Conservation (phyloP, 176 grass and related monocot genomes). For the Ensete glaucum region DNA sequence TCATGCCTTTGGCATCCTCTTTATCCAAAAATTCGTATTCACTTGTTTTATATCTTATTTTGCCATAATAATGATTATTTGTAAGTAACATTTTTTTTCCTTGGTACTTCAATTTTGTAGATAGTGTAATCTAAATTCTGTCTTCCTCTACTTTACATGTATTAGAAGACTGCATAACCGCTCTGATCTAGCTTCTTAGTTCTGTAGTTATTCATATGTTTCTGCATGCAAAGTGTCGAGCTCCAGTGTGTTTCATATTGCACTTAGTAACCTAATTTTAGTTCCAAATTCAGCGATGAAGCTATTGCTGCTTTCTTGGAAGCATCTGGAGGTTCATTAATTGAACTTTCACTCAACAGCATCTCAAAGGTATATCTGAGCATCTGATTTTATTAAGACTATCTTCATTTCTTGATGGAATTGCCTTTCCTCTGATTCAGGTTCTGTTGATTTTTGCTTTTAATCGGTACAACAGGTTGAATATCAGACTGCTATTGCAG, state of each 20-base stretch:
- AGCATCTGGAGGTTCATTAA: slow-evolving; percentile 3
- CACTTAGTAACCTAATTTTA: not conserved
- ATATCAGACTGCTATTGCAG: not conserved
- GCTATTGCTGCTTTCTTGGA: slow-evolving; percentile 12
- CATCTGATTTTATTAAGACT: not conserved
- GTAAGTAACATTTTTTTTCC: too few species aligned
- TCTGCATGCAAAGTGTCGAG: not conserved
- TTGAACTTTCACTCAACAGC: slow-evolving; percentile 1
- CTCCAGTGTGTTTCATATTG: not conserved
- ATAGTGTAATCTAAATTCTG: not conserved
- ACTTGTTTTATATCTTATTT: too few species aligned
- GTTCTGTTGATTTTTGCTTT: not conserved
- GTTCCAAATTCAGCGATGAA: slow-evolving; percentile 6
- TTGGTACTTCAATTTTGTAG: too few species aligned
- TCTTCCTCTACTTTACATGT: not conserved
- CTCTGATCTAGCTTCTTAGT: not conserved
- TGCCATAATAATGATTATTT: too few species aligned
- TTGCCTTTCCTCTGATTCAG: not conserved
- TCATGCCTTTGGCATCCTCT: not conserved
- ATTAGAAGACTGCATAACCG: too few species aligned
- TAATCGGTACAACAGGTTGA: not conserved
- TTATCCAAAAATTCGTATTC: too few species aligned
- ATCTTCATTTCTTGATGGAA: not conserved
- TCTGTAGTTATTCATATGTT: not conserved
- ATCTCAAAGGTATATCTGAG: not conserved